Percentiles rank a stretch among this genome's conserved stretches.
Evolutionary conservation across 2,329 filamentous ascomycete species (phyloP).

Genomic region (Aspergillus flavus): DNA sequence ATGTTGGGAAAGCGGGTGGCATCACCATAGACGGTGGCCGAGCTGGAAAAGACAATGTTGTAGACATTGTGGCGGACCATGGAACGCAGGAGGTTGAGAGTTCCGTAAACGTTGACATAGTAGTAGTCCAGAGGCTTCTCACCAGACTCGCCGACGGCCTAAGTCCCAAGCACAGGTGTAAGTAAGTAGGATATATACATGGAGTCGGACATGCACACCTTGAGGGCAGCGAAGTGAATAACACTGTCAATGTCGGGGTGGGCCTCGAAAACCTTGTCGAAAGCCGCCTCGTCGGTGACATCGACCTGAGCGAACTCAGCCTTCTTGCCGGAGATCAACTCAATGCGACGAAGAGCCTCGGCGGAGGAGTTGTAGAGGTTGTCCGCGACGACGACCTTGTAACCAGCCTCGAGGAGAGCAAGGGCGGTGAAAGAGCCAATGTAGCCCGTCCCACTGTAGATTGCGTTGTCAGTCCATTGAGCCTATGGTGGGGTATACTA

Average conservation of each 20-base stretch:
- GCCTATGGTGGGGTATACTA: slow-evolving; percentile 8
- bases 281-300: slow-evolving; percentile 78
- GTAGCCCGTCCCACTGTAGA: slow-evolving; percentile 87
- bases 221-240: slow-evolving; percentile 97
- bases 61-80: slow-evolving; percentile 89
- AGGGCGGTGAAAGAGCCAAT: slow-evolving; percentile 97
- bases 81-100: slow-evolving; percentile 78
- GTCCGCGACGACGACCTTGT: slow-evolving; percentile 95
- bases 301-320: slow-evolving; percentile 84
- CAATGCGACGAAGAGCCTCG: slow-evolving; percentile 90
- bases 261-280: slow-evolving; percentile 84
- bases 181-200: background rate
- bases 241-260: slow-evolving; percentile 96
- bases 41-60: slow-evolving; percentile 98
- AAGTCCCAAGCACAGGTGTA: slow-evolving; percentile 10
- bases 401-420: slow-evolving; percentile 87
- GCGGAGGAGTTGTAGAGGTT: slow-evolving; percentile 95
- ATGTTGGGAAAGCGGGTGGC: slow-evolving; percentile 94
- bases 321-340: slow-evolving; percentile 86
- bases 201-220: slow-evolving; percentile 58
- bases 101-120: slow-evolving; percentile 92
- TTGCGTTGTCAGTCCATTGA: slow-evolving; percentile 23
- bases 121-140: slow-evolving; percentile 98
- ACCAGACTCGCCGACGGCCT: slow-evolving; percentile 94
- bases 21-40: slow-evolving; percentile 96